Base-by-base conservation (phyloP, 2,329 filamentous ascomycete genomes). In the Ciborinia camelliae region DNA sequence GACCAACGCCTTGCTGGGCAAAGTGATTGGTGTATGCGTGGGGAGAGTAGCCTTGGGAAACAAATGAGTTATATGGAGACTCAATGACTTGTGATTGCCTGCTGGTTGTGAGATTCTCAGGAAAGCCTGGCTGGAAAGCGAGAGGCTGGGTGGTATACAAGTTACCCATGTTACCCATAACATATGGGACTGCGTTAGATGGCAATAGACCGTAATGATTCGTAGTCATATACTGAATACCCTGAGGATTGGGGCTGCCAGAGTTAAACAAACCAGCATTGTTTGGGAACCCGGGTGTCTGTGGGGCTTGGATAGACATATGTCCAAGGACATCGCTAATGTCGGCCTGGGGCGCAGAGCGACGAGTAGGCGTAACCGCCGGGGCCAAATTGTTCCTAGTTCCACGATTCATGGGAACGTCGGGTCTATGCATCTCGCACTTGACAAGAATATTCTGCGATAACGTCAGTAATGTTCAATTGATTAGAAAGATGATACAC, bases 301-400 rank as follows among this genome's bases (percentile, higher is more conserved):
- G 63, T 26, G 45, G 45, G 14, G 52, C 48, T 30, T 66, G 62
- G 8, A 66, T 32, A 12, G 64, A 64, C 52, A 66, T 65, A 26
- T 48, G 35, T 30, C 62, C 39, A 39, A 66, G 47, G 4, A 37
- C 52, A 55, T 68, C 60, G 35, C 20, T 48, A 28, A 68, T 39
- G 6, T 63, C 59, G 18, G 58, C 39, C 20, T 47, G 48, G 1
- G 59, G 59, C 12, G 37, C 58, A 14, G 63, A 37, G 30, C 65
- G 50, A 18, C 67, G 65, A 47, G 67, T 68, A 15, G 67, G 67
- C 4, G 67, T 68, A 7, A 41, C 41, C 30, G 28, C 51, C 18
- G 35, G 32, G 14, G 39, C 58, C n/a, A 23, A 18, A n/a, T 45
- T 64, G 28, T 62, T 57, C 23, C 62, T 23, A 18, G 12, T 43